Conservation (phyloP, 1,139 yeast genomes). For the Wickerhamomyces sp. region DNA sequence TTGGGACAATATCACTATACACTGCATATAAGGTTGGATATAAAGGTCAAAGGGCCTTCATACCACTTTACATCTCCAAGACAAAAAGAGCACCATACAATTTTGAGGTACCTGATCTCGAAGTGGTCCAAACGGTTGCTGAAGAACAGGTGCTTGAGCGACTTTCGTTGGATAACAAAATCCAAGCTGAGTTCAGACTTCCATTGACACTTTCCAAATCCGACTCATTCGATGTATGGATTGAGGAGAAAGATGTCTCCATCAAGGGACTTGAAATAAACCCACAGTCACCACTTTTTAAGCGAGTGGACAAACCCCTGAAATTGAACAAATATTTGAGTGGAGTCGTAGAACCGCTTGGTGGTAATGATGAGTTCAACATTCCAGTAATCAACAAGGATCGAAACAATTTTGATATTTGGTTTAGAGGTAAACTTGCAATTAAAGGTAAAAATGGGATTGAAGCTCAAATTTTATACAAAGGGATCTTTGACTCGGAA, state of each 20-base stretch:
- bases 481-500: constrained; percentile 21
- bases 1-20: constrained; percentile 8
- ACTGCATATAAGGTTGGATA: constrained; percentile 9
- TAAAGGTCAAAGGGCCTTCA: constrained; percentile 7
- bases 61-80: constrained; percentile 18
- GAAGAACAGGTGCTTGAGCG: constrained; percentile 21
- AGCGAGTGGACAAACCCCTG: constrained; percentile 14
- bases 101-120: constrained; percentile 13
- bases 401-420: constrained; percentile 16
- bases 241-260: constrained; percentile 14
- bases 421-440: constrained; percentile 18
- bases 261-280: constrained; percentile 20
- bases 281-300: constrained; percentile 14
- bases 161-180: constrained; percentile 14
- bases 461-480: constrained; percentile 16
- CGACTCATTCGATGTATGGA: constrained; percentile 19
- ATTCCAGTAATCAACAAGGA: constrained; percentile 17
- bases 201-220: constrained; percentile 14
- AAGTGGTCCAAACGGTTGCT: constrained; percentile 13
- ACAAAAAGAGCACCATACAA: constrained; percentile 7
- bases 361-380: constrained; percentile 17
- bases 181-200: constrained; percentile 16
- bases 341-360: constrained; percentile 19
- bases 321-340: constrained; percentile 11
- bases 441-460: constrained; percentile 14